Evolutionary conservation across 495 filamentous ascomycete genomes (phyloP).

Genomic region (Annulohypoxylon stygium): DNA sequence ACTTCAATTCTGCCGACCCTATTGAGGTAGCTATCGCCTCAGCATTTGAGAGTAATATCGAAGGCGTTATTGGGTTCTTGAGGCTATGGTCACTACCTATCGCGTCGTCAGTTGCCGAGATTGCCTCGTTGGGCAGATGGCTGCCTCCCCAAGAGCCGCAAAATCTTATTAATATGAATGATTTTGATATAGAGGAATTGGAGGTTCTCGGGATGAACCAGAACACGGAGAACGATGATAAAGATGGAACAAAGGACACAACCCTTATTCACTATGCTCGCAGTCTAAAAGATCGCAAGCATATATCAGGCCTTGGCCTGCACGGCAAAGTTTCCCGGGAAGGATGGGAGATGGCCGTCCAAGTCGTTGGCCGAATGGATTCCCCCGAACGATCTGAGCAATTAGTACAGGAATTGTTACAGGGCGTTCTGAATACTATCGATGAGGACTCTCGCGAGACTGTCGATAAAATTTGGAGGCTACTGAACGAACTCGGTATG

Average conservation of each 20-base stretch:
- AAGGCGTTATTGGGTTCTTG: conserved; percentile 78
- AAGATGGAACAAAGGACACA: conserved; percentile 73
- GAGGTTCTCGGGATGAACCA: conserved; percentile 65
- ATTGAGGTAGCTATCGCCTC: conserved; percentile 84
- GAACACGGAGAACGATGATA: conserved; percentile 57
- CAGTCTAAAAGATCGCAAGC: conserved; percentile 61
- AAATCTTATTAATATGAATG: conserved; percentile 57
- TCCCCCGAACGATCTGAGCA: conserved; percentile 73
- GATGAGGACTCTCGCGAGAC: conserved; percentile 72
- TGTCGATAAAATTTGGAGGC: conserved; percentile 79
- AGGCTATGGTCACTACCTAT: conserved; percentile 82
- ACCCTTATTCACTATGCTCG: conserved; percentile 80
- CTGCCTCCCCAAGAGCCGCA: conserved; percentile 66
- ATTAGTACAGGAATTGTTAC: conserved; percentile 67
- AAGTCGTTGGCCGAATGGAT: conserved; percentile 79
- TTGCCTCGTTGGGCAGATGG: conserved; percentile 82
- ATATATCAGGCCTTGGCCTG: conserved; percentile 50
- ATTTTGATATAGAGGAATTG: conserved; percentile 67
- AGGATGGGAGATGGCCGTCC: conserved; percentile 89
- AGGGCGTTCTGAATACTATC: conserved; percentile 72
- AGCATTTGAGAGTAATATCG: conserved; percentile 80
- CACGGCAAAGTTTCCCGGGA: conserved; percentile 61
- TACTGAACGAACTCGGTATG: conserved; percentile 78
- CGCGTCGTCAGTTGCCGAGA: conserved; percentile 80
- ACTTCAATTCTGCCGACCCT: conserved; percentile 76